Evolutionary conservation across 2,329 filamentous ascomycete species (phyloP).

Genomic region (Teratosphaeria zuluensis): DNA sequence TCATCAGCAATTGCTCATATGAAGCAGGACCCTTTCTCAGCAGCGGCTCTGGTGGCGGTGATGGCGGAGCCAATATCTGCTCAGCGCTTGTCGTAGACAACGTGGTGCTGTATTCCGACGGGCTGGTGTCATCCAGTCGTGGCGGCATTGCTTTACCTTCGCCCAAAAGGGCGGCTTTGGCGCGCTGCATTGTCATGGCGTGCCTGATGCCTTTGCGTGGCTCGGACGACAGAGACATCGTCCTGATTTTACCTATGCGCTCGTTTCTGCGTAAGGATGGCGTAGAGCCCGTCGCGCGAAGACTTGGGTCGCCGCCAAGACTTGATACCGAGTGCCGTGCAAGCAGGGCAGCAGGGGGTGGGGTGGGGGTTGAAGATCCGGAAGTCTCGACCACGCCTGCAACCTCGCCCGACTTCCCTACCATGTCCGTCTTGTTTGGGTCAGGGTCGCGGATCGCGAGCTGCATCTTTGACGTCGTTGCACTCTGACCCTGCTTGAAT

Average conservation of each 20-base stretch:
- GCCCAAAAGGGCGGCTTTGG: conserved; percentile 2
- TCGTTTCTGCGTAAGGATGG: conserved; percentile 6
- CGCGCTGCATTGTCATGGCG: conserved; percentile 4
- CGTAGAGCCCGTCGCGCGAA: conserved; percentile 14
- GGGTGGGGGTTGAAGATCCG: background rate
- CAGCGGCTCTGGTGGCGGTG: conserved; percentile 1
- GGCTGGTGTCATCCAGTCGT: conserved; percentile 9
- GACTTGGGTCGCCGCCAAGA: conserved; percentile 7
- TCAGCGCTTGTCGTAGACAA: conserved; percentile 4
- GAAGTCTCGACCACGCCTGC: background rate
- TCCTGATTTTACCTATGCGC: background rate
- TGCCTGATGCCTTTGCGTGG: conserved; percentile 6
- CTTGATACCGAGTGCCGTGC: background rate
- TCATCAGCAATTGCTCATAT: conserved; percentile 2
- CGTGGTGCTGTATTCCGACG: conserved; percentile 20
- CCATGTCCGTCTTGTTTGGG: background rate
- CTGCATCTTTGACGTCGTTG: background rate
- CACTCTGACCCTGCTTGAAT: conserved; percentile 1
- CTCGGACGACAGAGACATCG: conserved; percentile 8
- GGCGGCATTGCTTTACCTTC: background rate
- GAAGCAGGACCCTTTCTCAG: conserved; percentile 13
- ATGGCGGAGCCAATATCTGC: background rate
- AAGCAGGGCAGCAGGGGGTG: background rate
- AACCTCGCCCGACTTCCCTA: background rate
- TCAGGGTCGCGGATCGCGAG: background rate